Base-by-base conservation (phyloP, 163 green algal species). In the Volvox carteri region DNA sequence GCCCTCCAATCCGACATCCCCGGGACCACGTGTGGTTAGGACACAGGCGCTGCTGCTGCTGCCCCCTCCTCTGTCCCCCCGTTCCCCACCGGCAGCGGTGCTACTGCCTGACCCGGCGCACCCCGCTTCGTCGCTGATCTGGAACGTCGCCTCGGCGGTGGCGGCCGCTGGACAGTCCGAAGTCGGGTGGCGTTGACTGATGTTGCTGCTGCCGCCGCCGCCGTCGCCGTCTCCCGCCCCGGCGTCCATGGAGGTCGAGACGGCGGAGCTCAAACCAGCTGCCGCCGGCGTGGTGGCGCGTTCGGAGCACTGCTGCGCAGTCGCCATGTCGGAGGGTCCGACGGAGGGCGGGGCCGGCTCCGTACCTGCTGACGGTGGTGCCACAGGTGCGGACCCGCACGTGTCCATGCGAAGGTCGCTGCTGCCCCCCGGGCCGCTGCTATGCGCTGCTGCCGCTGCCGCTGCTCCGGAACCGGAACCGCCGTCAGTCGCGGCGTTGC, bases 1-100 rank as follows among this genome's bases (percentile, higher is more conserved):
- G n/a, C n/a, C n/a, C n/a, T n/a, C n/a, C n/a, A n/a, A n/a, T n/a
- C n/a, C n/a, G n/a, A n/a, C n/a, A n/a, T n/a, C n/a, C n/a, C n/a
- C n/a, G n/a, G n/a, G n/a, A n/a, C n/a, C n/a, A n/a, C n/a, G n/a
- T n/a, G n/a, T n/a, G n/a, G n/a, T n/a, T n/a, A n/a, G 12, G 7
- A 33, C 67, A 35, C 67, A 50, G 33, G 67, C 67, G 67, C 33
- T 77, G 67, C 67, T 48, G 67, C 67, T 77, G 50, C 33, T 77
- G 67, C 67, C 67, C 33, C 67, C 35, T 37, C 67, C 35, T 23
- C 67, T 21, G 37, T 19, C 8, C 5, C 65, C 65, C 7, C 67
- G 11, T 37, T 35, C 30, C 2, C 67, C 35, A 28, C 16, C 67
- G 11, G 16, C 67, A n/a, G 35, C 67, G 33, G 5, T 77, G 67